Evolutionary conservation across 2,329 filamentous ascomycete species (phyloP), one percentile per base, ranked within the genome.

Genomic region (Ceratocystis colombiana): DNA sequence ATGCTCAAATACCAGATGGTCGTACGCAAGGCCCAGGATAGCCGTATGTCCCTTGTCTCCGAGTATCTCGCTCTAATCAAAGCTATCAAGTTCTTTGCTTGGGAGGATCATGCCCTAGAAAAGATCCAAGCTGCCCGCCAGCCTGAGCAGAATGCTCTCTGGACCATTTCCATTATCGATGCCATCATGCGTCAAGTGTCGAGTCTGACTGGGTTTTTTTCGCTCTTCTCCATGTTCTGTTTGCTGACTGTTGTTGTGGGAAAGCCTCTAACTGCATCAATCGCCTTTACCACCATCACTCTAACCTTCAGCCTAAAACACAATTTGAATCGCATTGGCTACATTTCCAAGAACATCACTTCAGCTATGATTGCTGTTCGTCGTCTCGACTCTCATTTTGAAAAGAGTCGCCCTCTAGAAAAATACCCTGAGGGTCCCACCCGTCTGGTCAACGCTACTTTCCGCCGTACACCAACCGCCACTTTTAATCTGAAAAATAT

Each of bases 81-180:
- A 10, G 80, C 80, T 17, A 79, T 85, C 73, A 85, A 85, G 70
- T 84, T 84, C 69, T 84, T 85, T 71, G 80, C 80, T 1, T 85
- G 82, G 83, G 82, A 85, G 70, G 76, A 78, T 20, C 77, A 79
- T 41, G 78, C 82, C 68, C 77, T 78, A 10, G 74, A 78, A n/a
- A 79, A 77, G 63, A 79, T 85, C 66, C 76, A 80, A 37, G 73
- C 77, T 3, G 77, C 80, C 10, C 79, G 83, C 1, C 71, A 74
- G 15, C 73, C 76, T 1, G 83, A 85, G 70, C 82, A 84, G 68
- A 78, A 77, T 53, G 77, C 79, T 46, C 76, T 84, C 25, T 85
- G 83, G 82, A 75, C 72, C 5, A 76, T 82, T 25, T 79, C 79
- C 5, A 71, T 84, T 20, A 75, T 81, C 65, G 77, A 76, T 70